These are phyloP conservation scores for Dalbergia cochinchinensis DNA, from an alignment of 306 rosid genomes.

Conservation along the genomic window DNA sequence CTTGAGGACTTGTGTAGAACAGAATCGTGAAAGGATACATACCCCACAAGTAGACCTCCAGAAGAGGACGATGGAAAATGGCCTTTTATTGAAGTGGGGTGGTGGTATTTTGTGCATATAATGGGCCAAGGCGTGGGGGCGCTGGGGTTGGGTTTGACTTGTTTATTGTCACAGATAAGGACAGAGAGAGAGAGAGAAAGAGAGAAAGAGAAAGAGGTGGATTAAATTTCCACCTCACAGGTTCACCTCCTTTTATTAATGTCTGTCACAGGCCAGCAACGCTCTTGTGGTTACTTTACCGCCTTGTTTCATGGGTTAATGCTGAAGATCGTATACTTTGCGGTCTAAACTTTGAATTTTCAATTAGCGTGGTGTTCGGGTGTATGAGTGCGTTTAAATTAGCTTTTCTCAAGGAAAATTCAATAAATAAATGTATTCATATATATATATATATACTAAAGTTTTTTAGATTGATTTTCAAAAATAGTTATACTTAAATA, in stretches of 20 bases:
- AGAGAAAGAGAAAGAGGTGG: conserved; percentile 33
- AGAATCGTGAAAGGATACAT: conserved; percentile 39
- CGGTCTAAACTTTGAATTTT: conserved; percentile 46
- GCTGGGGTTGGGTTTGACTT: conserved; percentile 42
- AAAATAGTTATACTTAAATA: no score
- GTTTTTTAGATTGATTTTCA: no score
- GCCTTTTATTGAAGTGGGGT: conserved; percentile 21
- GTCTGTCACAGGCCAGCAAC: conserved; percentile 73
- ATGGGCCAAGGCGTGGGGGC: conserved; percentile 37
- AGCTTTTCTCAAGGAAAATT: no score
- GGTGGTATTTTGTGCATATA: conserved; percentile 9
- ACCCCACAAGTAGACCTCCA: conserved; percentile 50
- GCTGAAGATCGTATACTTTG: conserved; percentile 10
- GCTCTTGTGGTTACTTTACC: conserved; percentile 65
- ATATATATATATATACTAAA: no score
- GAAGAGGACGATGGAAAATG: conserved; percentile 46
- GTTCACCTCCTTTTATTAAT: conserved; percentile 75
- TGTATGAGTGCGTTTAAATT: background rate
- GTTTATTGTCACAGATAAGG: conserved; percentile 45
- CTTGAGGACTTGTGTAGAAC: conserved; percentile 39
- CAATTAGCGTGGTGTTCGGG: background rate
- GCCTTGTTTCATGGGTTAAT: conserved; percentile 51
- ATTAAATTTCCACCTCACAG: conserved; percentile 62
- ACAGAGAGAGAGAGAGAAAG: conserved; percentile 19
- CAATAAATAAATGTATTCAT: no score